Percentiles rank a stretch among this genome's conserved stretches.
Conservation (phyloP, 345 rosid species). For the Rhodamnia rubescens region DNA sequence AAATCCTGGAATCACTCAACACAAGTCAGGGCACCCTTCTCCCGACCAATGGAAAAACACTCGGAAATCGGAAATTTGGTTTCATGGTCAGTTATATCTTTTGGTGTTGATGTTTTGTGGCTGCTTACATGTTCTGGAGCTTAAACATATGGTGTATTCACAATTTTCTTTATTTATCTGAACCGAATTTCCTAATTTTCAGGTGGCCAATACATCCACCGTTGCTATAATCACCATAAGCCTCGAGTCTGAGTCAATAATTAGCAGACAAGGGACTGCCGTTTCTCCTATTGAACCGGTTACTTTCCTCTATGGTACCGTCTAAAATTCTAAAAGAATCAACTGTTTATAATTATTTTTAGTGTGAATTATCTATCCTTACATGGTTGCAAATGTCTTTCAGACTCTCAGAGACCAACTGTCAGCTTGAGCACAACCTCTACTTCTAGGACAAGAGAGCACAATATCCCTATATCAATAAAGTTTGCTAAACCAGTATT, state of each 20-base stretch:
- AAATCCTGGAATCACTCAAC: constrained; percentile 41
- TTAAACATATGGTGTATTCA: background rate
- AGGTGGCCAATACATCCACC: constrained; percentile 52
- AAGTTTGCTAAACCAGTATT: constrained; percentile 78
- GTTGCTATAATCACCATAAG: constrained; percentile 46
- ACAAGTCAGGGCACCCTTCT: constrained; percentile 48
- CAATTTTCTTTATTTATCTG: background rate
- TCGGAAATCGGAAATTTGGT: constrained; percentile 65
- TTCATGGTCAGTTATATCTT: constrained; percentile 39
- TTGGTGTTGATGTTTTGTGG: background rate
- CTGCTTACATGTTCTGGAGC: background rate
- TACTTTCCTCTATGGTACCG: constrained; percentile 75
- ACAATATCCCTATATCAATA: constrained; percentile 41
- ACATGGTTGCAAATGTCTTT: constrained; percentile 5
- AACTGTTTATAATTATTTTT: background rate
- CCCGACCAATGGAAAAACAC: constrained; percentile 41
- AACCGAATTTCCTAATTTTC: constrained; percentile 3
- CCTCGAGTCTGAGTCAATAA: constrained; percentile 31
- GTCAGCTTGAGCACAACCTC: constrained; percentile 66
- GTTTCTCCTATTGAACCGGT: constrained; percentile 66
- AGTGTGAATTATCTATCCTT: background rate
- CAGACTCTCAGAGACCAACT: constrained; percentile 78
- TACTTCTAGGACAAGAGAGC: constrained; percentile 52
- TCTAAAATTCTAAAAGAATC: background rate
- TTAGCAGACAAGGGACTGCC: constrained; percentile 66